Evolutionary conservation across 306 rosid species (phyloP).

Genomic region (Bauhinia variegata): DNA sequence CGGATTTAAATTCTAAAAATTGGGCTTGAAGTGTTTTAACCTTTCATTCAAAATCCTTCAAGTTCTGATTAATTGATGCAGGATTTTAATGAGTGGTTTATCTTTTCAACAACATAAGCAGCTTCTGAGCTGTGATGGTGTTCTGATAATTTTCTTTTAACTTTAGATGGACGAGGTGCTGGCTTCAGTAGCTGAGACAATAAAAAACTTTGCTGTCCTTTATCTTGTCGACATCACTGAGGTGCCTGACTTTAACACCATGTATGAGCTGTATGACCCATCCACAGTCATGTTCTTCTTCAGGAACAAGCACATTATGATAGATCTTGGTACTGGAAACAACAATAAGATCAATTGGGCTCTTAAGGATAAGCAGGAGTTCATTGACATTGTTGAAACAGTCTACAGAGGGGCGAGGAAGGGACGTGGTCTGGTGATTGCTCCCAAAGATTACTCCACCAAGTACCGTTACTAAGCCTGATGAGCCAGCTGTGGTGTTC

Average conservation of each 20-base stretch:
- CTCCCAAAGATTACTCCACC: slow-evolving; percentile 96
- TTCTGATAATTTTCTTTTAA: slow-evolving; percentile 12
- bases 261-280: slow-evolving; percentile 92
- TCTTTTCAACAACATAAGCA: background rate
- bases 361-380: slow-evolving; percentile 95
- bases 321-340: slow-evolving; percentile 96
- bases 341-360: slow-evolving; percentile 99
- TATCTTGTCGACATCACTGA: slow-evolving; percentile 96
- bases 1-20: background rate
- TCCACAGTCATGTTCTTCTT: slow-evolving; percentile 95
- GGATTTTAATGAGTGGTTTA: background rate
- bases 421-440: slow-evolving; percentile 92
- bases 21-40: background rate
- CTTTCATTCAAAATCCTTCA: background rate
- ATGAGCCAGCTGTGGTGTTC: background rate
- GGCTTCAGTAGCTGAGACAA: slow-evolving; percentile 85
- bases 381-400: slow-evolving; percentile 85
- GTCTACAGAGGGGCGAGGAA: slow-evolving; percentile 89
- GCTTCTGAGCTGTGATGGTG: background rate
- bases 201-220: slow-evolving; percentile 85
- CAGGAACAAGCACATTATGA: slow-evolving; percentile 97
- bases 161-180: slow-evolving; percentile 90
- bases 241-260: slow-evolving; percentile 96
- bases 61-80: background rate
- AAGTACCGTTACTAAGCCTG: slow-evolving; percentile 78